Base-by-base conservation (phyloP, 495 filamentous ascomycete species). In the Aspergillus nanangensis region DNA sequence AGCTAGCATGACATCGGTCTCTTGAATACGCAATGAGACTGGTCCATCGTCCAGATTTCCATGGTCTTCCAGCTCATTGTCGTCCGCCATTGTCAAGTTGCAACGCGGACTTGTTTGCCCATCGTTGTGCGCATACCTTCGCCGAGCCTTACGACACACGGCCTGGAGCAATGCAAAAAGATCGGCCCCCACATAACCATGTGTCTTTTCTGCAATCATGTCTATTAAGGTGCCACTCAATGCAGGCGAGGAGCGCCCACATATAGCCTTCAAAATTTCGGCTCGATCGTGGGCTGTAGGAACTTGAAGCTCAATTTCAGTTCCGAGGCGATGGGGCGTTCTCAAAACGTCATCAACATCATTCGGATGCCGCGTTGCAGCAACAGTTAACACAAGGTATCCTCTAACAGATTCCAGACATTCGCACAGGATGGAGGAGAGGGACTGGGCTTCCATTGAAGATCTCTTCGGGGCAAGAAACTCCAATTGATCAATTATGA, bases 401-500 rank as follows among this genome's bases (percentile, higher is more conserved):
- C 60, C 62, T 31, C 63, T 63, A 15, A 78, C 58, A 20, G 58
- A 50, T 25, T 77, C 71, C 37, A 79, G 55, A 34, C 68, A 61
- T 50, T 67, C 57, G 27, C 66, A 70, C 4, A 85, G 52, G 21
- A 64, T 53, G 10, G 65, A 52, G 1, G 63, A 61, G 14, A 74
- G 41, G 4, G 64, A 64, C 15, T 58, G 52, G 4, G 64, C 67
- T 8, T 77, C 67, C 4, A 63, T 21, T n/a, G 65, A 57, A 4
- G 65, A 62, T 45, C 69, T 62, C 40, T 84, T 89, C 11, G 80
- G 79, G 38, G 88, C 85, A 20, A 96, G 66, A 41, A 72, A 73
- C 40, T 95, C 87, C 22, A 96, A 64, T 45, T 89, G 75, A 59
- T 96, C 90, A 31, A 96, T 84, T 11, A 95, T 67, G 23, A 98